Conservation (phyloP, 2,329 filamentous ascomycete species). For the Colletotrichum chlorophyti region DNA sequence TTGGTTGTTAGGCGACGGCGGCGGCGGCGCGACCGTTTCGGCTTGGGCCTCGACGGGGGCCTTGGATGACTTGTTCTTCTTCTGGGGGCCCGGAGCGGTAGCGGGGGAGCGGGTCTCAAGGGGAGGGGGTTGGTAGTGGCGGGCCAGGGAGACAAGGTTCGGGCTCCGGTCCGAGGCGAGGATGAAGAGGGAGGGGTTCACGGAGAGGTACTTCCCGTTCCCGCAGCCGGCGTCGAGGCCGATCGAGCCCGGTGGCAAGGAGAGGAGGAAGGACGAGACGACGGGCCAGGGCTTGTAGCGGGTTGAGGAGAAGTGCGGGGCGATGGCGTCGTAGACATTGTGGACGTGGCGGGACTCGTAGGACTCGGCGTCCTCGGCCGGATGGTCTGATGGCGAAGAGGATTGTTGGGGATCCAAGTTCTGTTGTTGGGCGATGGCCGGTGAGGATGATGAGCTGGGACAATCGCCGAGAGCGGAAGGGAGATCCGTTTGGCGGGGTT, state of each 20-base stretch:
- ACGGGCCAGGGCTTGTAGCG: conserved; percentile 90
- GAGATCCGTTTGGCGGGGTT: conserved; percentile 7
- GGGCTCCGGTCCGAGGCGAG: conserved; percentile 83
- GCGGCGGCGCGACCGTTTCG: not conserved
- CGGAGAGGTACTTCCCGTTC: conserved; percentile 92
- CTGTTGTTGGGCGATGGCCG: not conserved
- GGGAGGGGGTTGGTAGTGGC: conserved; percentile 30
- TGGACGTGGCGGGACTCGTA: conserved; percentile 93
- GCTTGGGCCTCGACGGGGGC: not conserved
- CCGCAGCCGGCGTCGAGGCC: conserved; percentile 94
- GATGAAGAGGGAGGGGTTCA: conserved; percentile 80
- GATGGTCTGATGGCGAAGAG: not conserved
- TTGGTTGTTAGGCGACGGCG: conserved; percentile 42
- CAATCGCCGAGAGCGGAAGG: not conserved
- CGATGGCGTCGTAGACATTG: conserved; percentile 87
- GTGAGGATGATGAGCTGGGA: not conserved
- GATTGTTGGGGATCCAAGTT: too few relatives aligned
- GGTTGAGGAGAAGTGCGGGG: conserved; percentile 82
- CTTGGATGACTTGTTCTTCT: conserved; percentile 28
- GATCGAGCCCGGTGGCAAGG: conserved; percentile 72
- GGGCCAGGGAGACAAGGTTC: conserved; percentile 59
- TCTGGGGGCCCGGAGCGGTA: conserved; percentile 4
- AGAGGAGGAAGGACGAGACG: conserved; percentile 77
- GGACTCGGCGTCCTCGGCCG: conserved; percentile 46
- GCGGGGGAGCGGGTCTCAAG: conserved; percentile 13